Evolutionary conservation across 305 asterid species (phyloP), one percentile per base, ranked within the genome.

Genomic region (Solanum hybrid): DNA sequence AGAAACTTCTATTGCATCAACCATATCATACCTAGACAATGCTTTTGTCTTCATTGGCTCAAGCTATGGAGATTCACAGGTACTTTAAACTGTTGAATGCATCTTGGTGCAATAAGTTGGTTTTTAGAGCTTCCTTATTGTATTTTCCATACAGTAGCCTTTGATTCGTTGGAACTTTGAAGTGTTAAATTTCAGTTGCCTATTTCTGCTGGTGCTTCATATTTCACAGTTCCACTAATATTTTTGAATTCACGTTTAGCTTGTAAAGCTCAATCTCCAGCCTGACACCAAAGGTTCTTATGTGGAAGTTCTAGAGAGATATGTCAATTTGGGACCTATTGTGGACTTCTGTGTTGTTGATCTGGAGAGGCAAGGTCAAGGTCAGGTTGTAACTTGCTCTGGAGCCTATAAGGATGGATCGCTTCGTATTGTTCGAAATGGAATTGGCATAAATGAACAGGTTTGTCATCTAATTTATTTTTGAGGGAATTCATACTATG

Each of bases 11-110:
- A 92, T 97, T 89, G 98, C 98, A 87, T 97, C 99, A 72, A 96
- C 98, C 38, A 96, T 97, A 86, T 96, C 98, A 35, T 97, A 96
- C 94, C 98, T 97, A 90, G 99, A 97, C 91, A 96, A 95, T 93
- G 98, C 98, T 71, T 95, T 96, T 92, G 99, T 97, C 80, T 97
- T 92, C 86, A 89, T 97, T 90, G 99, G 99, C 88, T 96, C 99
- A 86, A 97, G 99, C 94, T 96, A 93, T 88, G 99, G 99, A 76
- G 99, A 97, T 92, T 97, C 99, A 82, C 99, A 96, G 98, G 99
- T 97, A 90, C 87, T 89, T 87, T 31, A 45, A 51, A 45, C 40
- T 29, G 40, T 82, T 82, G 86, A 82, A 37, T 42, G 72, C 87
- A 82, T 82, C 26, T 45, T 82, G 87, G 87, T 45, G 72, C 40